Percentiles rank a stretch among this genome's conserved stretches.
Evolutionary conservation across 495 filamentous ascomycete genomes (phyloP).

Genomic region (Bombardia bombarda): DNA sequence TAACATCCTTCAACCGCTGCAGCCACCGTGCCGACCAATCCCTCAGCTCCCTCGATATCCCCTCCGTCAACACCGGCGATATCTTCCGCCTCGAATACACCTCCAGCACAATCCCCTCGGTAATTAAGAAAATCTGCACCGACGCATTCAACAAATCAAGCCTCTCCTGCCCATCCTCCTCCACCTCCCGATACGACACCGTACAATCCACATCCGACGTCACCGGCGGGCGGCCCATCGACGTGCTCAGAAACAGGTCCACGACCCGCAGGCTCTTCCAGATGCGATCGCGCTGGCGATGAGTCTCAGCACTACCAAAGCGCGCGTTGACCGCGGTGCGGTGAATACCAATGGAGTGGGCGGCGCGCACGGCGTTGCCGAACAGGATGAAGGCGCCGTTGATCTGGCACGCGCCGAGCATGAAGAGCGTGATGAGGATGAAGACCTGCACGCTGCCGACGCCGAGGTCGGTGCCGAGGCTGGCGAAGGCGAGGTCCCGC

Average conservation of each 20-base stretch:
- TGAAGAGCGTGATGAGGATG: constrained; percentile 51
- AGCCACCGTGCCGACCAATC: constrained; percentile 38
- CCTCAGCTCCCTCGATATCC: constrained; percentile 35
- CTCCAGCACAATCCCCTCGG: constrained; percentile 32
- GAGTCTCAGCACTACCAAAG: constrained; percentile 43
- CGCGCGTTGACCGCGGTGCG: constrained; percentile 52
- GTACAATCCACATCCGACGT: constrained; percentile 53
- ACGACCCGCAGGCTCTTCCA: constrained; percentile 57
- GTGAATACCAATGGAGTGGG: constrained; percentile 53
- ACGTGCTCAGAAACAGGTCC: constrained; percentile 53
- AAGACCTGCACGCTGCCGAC: constrained; percentile 51
- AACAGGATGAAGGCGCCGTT: constrained; percentile 54
- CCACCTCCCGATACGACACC: constrained; percentile 25
- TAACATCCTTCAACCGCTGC: constrained; percentile 20
- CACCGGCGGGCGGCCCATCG: constrained; percentile 51
- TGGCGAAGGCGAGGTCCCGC: constrained; percentile 45
- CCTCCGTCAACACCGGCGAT: constrained; percentile 36
- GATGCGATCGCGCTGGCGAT: constrained; percentile 44
- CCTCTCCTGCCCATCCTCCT: constrained; percentile 21
- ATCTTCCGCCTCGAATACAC: constrained; percentile 40
- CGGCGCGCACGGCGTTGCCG: constrained; percentile 50
- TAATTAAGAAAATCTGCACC: constrained; percentile 34
- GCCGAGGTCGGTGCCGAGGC: constrained; percentile 48
- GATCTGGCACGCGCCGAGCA: constrained; percentile 52
- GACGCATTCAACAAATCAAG: constrained; percentile 37